Percentiles rank a stretch among this genome's conserved stretches.
These are phyloP conservation scores for Lichina pygmaea DNA, from an alignment of 495 filamentous ascomycete species.

Conservation along the genomic window DNA sequence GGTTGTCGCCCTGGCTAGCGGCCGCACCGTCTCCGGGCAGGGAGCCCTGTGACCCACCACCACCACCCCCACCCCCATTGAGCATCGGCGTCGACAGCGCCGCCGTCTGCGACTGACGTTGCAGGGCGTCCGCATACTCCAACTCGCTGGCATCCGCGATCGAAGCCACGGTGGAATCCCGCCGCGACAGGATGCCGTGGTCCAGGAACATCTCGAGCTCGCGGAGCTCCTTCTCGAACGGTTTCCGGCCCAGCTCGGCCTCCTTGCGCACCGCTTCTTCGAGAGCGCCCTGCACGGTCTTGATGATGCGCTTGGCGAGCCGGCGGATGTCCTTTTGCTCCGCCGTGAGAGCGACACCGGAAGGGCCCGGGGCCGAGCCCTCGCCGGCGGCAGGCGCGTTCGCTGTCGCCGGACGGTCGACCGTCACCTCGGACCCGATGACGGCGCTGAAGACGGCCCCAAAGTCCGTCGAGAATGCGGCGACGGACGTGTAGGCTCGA, in stretches of 20 bases:
- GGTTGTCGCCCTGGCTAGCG: too few relatives aligned
- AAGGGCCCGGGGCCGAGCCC: neutral
- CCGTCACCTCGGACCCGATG: constrained; percentile 28
- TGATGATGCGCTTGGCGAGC: constrained; percentile 62
- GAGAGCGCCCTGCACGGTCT: constrained; percentile 45
- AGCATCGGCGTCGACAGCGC: too few relatives aligned
- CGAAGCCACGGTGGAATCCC: constrained; percentile 11
- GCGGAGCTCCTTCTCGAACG: constrained; percentile 39
- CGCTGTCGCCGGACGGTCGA: constrained; percentile 24
- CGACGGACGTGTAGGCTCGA: constrained; percentile 46
- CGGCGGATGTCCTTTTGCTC: constrained; percentile 38
- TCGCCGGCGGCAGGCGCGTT: constrained; percentile 1
- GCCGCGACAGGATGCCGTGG: constrained; percentile 19
- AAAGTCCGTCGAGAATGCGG: constrained; percentile 48
- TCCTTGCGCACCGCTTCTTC: constrained; percentile 58
- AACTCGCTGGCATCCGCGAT: constrained; percentile 9
- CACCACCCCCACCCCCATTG: neutral
- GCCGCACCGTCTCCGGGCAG: neutral
- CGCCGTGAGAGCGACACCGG: constrained; percentile 19
- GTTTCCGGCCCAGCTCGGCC: constrained; percentile 41
- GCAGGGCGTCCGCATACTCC: constrained; percentile 7
- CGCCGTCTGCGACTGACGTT: neutral
- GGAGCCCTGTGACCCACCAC: neutral
- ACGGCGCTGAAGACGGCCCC: constrained; percentile 38
- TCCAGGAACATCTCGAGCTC: constrained; percentile 43